Evolutionary conservation across 345 rosid genomes (phyloP).

Genomic region (Euclidium syriacum): DNA sequence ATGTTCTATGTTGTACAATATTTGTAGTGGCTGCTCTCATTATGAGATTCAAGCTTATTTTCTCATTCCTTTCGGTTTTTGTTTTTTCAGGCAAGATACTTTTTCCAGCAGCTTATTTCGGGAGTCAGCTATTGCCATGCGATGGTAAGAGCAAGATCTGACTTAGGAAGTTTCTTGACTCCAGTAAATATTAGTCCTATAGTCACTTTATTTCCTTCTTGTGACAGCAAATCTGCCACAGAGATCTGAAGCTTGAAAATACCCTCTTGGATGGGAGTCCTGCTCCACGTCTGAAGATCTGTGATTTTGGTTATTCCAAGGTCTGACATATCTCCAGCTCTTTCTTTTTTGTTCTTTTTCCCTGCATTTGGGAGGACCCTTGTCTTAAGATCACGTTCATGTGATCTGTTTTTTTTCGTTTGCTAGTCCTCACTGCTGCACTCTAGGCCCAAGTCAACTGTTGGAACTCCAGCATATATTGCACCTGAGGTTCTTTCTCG

Average conservation of each 20-base stretch:
- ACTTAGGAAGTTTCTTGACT: not conserved
- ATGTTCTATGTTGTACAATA: not conserved
- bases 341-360: too few relatives aligned
- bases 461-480: slow-evolving; percentile 79
- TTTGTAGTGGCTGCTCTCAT: not conserved
- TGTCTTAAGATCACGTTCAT: too few relatives aligned
- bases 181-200: not conserved
- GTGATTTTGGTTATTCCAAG: slow-evolving; percentile 76
- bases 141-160: slow-evolving; percentile 33
- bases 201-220: not conserved
- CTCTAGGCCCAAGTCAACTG: slow-evolving; percentile 75
- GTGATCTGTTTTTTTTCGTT: not conserved
- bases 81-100: slow-evolving; percentile 51
- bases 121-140: slow-evolving; percentile 63
- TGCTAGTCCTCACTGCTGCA: slow-evolving; percentile 68
- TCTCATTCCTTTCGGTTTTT: not conserved
- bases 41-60: not conserved
- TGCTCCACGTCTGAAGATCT: slow-evolving; percentile 60
- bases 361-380: too few relatives aligned
- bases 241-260: slow-evolving; percentile 66
- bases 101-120: slow-evolving; percentile 62
- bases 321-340: too few relatives aligned
- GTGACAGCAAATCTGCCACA: slow-evolving; percentile 58
- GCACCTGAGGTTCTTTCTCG: slow-evolving; percentile 76
- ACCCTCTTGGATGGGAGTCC: slow-evolving; percentile 64